These are phyloP conservation scores for Trichoderma orchidacearum DNA, from an alignment of 495 filamentous ascomycete genomes.

Conservation along the genomic window DNA sequence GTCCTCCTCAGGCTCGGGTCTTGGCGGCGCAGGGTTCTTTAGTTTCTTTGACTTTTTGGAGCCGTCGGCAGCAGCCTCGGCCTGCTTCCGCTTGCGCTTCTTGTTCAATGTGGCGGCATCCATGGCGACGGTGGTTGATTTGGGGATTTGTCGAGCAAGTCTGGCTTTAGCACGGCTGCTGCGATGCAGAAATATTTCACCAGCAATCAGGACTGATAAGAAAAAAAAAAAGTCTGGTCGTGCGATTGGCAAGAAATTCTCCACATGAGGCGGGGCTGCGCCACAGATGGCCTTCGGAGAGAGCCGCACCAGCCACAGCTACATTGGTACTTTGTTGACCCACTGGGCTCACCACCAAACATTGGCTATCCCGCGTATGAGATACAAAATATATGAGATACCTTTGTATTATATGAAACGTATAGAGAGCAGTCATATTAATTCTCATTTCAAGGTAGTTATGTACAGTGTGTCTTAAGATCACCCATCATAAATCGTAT, in stretches of 20 bases:
- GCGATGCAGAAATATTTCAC: background rate
- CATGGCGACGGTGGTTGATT: background rate
- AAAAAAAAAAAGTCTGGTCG: constrained; percentile 3
- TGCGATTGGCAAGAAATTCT: background rate
- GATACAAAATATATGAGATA: background rate
- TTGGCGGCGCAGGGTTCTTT: constrained; percentile 14
- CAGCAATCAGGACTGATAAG: constrained; percentile 1
- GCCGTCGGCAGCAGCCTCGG: constrained; percentile 10
- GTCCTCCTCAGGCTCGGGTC: constrained; percentile 7
- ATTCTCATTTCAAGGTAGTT: background rate
- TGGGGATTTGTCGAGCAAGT: background rate
- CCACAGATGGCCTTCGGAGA: background rate
- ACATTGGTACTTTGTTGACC: background rate
- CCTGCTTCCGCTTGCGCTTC: constrained; percentile 32
- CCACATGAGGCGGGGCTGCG: background rate
- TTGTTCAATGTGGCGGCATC: constrained; percentile 23
- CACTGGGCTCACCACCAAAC: background rate
- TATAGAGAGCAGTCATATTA: background rate
- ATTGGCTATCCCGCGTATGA: background rate
- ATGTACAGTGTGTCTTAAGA: too few relatives aligned
- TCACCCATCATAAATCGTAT: background rate
- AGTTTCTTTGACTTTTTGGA: constrained; percentile 15
- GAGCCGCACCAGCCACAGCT: background rate
- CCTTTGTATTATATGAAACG: background rate
- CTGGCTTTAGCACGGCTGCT: background rate